phyloP scores from a whole-genome alignment of 495 filamentous ascomycete genomes.

The Hypoxylon intermedium region DNA sequence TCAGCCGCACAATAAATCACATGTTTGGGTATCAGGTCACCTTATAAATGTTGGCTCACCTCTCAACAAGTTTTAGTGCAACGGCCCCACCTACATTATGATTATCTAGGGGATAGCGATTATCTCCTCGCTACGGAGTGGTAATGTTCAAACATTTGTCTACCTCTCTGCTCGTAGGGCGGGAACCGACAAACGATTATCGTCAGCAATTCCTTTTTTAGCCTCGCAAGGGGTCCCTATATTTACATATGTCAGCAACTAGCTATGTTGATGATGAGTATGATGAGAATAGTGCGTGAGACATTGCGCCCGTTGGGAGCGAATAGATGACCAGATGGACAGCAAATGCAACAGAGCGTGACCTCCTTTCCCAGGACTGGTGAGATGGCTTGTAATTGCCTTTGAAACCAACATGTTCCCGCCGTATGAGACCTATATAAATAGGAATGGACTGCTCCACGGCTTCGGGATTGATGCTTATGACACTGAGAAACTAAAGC shows the following conservation, averaged over 20 bases:
- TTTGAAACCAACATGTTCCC: background rate
- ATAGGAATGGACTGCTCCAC: background rate
- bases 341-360: conserved; percentile 16
- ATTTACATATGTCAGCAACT: conserved; percentile 30
- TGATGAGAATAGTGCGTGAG: conserved; percentile 18
- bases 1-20: too few species aligned
- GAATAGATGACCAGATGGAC: conserved; percentile 19
- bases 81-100: too few species aligned
- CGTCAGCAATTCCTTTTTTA: conserved; percentile 22
- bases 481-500: background rate
- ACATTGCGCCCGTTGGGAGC: conserved; percentile 8
- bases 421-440: conserved; percentile 7
- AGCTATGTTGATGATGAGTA: background rate
- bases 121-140: too few species aligned
- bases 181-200: conserved; percentile 10
- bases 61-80: too few species aligned
- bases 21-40: too few species aligned
- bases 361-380: conserved; percentile 6
- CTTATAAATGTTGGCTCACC: too few species aligned
- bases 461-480: background rate
- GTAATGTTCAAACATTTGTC: background rate
- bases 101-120: background rate
- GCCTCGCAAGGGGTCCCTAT: background rate
- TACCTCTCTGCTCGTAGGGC: background rate
- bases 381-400: conserved; percentile 3